Evolutionary conservation across 352 stramenopile species (phyloP), one percentile per base, ranked within the genome.

Genomic region (Pseudoperonospora humuli): DNA sequence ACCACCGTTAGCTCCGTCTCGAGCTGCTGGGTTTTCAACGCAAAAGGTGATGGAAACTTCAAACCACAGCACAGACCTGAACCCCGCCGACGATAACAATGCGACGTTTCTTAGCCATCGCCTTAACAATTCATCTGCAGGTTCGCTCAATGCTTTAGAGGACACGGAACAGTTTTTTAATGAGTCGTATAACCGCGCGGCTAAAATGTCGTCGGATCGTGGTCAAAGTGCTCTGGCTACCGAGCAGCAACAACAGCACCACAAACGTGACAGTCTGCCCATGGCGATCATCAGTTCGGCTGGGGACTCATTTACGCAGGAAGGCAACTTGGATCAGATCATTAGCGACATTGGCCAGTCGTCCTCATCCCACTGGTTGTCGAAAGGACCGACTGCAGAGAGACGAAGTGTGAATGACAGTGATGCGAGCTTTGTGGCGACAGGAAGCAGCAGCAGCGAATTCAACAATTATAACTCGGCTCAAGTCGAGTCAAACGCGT

Each of bases 261-360:
- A 72, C 37, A 84, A 79, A 49, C 60, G 63, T 11, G 75, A 87
- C 45, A 87, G 70, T 45, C 55, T 87, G n/a, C 72, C 77, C 3
- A 72, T 90, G 35, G 69, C 63, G 2, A 61, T 79, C 26, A 84
- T 84, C 35, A 72, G 56, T 41, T 78, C 68, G 3, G 69, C 75
- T 2, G 62, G 83, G 20, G 77, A 86, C 39, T 86, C 72, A 23
- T 90, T 90, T 24, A 78, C 72, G 20, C 70, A 82, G 35, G 70
- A 84, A 41, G 70, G 71, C 47, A 86, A 85, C 47, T 23, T 90
- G 36, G 75, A 87, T 46, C 61, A 75, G 43, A 86, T 90, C 35
- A 86, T 90, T 32, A 71, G 76, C 23, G 75, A 86, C 25, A 86
- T 87, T 28, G 65, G 82, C 43, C 67, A 66, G 10, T 59, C 71